Percentiles rank a stretch among this genome's conserved stretches.
phyloP scores from a whole-genome alignment of 495 filamentous ascomycete genomes.

The Xanthoparmelia taractica region DNA sequence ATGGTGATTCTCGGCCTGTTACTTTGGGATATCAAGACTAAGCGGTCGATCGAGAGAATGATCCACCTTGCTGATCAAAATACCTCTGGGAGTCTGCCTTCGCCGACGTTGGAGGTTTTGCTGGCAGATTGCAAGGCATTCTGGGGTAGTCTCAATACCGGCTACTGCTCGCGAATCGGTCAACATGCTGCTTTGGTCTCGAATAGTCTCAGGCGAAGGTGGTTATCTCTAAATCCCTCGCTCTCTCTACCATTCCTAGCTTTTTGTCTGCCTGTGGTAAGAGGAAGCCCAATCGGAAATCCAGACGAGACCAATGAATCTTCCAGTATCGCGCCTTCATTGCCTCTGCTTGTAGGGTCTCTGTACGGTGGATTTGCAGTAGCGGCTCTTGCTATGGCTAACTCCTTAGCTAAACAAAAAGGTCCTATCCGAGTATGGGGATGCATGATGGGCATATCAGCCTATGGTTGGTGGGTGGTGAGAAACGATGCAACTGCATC shows the following conservation, averaged over 20 bases:
- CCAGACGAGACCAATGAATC: neutral
- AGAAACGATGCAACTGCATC: neutral
- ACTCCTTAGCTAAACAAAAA: neutral
- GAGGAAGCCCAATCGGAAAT: neutral
- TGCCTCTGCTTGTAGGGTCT: neutral
- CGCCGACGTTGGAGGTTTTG: neutral
- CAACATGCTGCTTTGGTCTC: neutral
- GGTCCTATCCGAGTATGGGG: constrained; percentile 6
- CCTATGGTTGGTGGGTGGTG: constrained; percentile 9
- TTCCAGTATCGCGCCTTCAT: neutral
- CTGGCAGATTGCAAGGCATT: neutral
- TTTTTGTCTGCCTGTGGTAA: neutral
- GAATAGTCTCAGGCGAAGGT: neutral
- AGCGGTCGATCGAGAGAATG: too few relatives aligned
- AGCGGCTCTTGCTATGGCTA: constrained; percentile 1
- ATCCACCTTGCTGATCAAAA: too few relatives aligned
- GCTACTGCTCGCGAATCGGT: neutral
- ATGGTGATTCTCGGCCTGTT: too few relatives aligned
- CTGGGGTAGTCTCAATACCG: neutral
- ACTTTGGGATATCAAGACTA: too few relatives aligned
- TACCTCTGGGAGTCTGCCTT: neutral
- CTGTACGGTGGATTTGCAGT: constrained; percentile 1
- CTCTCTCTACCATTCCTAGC: neutral
- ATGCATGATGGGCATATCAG: constrained; percentile 10
- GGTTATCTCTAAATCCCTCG: neutral